Percentiles rank a stretch among this genome's conserved stretches.
These are phyloP conservation scores for Paramyrothecium roridum DNA, from an alignment of 2,329 filamentous ascomycete species.

Conservation along the genomic window DNA sequence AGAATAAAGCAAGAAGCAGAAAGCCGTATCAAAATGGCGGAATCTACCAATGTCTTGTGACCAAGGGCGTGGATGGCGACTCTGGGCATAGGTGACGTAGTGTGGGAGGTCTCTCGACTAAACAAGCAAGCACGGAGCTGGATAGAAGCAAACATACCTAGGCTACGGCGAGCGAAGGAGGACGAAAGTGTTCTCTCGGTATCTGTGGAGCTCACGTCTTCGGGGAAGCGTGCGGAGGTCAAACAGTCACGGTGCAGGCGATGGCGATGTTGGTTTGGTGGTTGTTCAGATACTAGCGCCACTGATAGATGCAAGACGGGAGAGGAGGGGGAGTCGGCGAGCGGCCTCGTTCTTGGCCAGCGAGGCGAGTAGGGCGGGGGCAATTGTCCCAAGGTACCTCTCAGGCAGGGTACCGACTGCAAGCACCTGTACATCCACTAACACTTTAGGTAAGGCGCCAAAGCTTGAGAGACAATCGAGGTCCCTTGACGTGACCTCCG, in stretches of 20 bases:
- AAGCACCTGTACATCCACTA: no score
- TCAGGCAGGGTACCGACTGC: no score
- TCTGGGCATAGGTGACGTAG: neutral
- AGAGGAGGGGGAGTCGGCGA: neutral
- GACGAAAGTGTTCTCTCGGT: neutral
- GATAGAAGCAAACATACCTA: neutral
- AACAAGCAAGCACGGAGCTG: neutral
- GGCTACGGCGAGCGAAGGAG: neutral
- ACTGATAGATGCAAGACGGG: neutral
- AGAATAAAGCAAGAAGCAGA: neutral
- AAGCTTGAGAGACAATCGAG: neutral
- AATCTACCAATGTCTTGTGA: no score
- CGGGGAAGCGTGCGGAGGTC: no score
- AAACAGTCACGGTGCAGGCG: neutral
- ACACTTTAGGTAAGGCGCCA: no score
- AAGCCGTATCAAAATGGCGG: neutral
- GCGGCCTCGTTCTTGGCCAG: neutral
- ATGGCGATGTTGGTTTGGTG: neutral
- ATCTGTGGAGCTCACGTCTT: no score
- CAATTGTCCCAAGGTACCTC: no score
- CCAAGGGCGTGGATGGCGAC: no score
- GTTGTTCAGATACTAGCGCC: neutral
- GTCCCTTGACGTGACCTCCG: neutral
- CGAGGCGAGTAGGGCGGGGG: neutral
- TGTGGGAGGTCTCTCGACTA: neutral